Percentiles rank a stretch among this genome's conserved stretches.
Conservation (phyloP, 768 basidiomycete genomes). For the Serendipita vermifera region DNA sequence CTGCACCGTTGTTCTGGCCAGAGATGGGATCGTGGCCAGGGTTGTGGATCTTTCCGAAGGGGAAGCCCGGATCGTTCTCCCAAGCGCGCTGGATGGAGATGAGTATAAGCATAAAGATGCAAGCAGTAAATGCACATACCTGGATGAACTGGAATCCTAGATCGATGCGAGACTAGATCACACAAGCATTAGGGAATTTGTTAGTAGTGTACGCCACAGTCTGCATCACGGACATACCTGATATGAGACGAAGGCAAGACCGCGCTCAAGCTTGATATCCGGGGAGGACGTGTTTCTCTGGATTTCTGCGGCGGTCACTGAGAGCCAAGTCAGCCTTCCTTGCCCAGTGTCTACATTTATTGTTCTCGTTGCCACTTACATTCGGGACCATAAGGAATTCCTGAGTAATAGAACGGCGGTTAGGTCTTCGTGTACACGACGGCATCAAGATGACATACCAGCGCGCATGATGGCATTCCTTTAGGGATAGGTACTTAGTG, state of each 20-base stretch:
- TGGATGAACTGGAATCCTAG: constrained; percentile 28
- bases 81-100: background rate
- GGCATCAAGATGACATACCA: constrained; percentile 18
- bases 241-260: constrained; percentile 35
- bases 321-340: background rate
- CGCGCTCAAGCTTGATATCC: constrained; percentile 27
- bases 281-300: background rate
- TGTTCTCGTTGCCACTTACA: constrained; percentile 23
- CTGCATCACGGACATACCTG: too few species aligned
- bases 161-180: constrained; percentile 23
- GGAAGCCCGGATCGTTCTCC: background rate
- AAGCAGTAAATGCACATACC: too few species aligned
- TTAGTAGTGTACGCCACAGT: too few species aligned
- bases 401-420: constrained; percentile 22
- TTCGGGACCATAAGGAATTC: constrained; percentile 28
- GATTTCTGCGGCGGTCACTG: background rate
- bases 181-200: too few species aligned
- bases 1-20: background rate
- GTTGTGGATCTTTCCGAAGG: background rate
- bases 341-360: too few species aligned
- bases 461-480: constrained; percentile 12
- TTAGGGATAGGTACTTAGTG: background rate
- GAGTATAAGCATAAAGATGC: too few species aligned
- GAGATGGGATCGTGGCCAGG: background rate
- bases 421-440: constrained; percentile 9